These are phyloP conservation scores for Yamadazyma pseudoaaseri DNA, from an alignment of 1,139 yeast genomes.

Conservation along the genomic window DNA sequence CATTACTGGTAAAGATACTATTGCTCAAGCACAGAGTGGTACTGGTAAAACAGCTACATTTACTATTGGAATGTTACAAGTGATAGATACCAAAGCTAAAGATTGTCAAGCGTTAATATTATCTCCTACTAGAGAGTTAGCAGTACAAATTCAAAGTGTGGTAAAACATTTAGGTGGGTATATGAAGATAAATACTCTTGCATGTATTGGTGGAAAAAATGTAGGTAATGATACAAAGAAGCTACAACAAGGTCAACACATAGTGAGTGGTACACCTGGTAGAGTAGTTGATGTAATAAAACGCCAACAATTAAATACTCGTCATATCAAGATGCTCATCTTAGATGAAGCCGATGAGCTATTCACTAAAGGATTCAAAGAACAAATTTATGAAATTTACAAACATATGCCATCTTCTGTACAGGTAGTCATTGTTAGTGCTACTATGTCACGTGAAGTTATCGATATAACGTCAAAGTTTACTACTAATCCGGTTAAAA, in stretches of 20 bases:
- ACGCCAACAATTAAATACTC: conserved; percentile 63
- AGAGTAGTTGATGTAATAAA: conserved; percentile 86
- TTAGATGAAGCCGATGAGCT: conserved; percentile 96
- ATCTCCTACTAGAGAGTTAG: conserved; percentile 96
- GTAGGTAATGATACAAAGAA: conserved; percentile 78
- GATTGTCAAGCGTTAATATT: conserved; percentile 82
- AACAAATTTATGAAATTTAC: conserved; percentile 88
- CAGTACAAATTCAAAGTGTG: conserved; percentile 84
- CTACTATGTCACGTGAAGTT: conserved; percentile 85
- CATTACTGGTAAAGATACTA: conserved; percentile 85
- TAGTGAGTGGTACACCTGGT: conserved; percentile 98
- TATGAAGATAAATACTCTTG: conserved; percentile 81
- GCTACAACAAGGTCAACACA: conserved; percentile 76
- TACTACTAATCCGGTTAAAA: conserved; percentile 87
- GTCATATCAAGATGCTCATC: conserved; percentile 77
- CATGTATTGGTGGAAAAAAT: conserved; percentile 90
- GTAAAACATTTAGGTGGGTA: conserved; percentile 82
- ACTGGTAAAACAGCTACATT: conserved; percentile 98
- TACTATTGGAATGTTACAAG: conserved; percentile 86
- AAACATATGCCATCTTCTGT: conserved; percentile 73
- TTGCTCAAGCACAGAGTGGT: conserved; percentile 98
- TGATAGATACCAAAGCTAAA: conserved; percentile 61
- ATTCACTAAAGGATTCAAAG: conserved; percentile 86
- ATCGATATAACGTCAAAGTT: conserved; percentile 83
- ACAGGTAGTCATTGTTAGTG: conserved; percentile 93